Conservation (phyloP, 495 filamentous ascomycete genomes). For the Mytilinidion resinicola region DNA sequence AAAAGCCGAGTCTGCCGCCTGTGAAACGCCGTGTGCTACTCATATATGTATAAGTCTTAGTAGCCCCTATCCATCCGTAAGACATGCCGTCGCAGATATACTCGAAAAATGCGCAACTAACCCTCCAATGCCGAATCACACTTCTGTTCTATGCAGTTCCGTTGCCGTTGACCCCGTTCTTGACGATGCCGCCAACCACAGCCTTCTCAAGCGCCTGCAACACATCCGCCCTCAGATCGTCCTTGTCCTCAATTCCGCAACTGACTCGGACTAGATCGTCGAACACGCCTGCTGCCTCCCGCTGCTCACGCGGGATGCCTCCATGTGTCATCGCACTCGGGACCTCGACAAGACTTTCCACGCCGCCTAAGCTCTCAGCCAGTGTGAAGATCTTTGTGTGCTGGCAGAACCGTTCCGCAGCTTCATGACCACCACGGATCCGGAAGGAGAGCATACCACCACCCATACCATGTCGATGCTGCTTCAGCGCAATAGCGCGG, state of each 20-base stretch:
- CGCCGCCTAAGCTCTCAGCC: constrained; percentile 86
- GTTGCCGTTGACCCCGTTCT: constrained; percentile 17
- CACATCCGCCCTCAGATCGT: constrained; percentile 79
- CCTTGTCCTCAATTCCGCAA: constrained; percentile 87
- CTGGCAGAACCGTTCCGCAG: constrained; percentile 89
- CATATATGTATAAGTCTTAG: no score
- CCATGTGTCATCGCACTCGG: constrained; percentile 94
- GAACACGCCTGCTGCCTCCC: constrained; percentile 89
- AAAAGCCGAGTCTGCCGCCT: no score
- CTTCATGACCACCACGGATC: constrained; percentile 77
- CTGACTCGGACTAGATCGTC: constrained; percentile 93
- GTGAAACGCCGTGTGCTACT: no score
- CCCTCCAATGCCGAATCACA: no score
- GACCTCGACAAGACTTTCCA: constrained; percentile 87
- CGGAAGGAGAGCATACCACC: constrained; percentile 98
- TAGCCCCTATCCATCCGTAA: no score
- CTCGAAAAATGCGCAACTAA: no score
- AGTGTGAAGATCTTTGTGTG: constrained; percentile 83
- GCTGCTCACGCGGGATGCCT: constrained; percentile 82
- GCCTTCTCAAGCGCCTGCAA: constrained; percentile 75
- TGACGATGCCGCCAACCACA: constrained; percentile 47
- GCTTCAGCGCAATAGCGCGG: constrained; percentile 72
- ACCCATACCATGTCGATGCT: constrained; percentile 91
- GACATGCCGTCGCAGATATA: no score
- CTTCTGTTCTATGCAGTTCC: no score